Base-by-base conservation (phyloP, 495 filamentous ascomycete species). In the Penicillium subrubescens region DNA sequence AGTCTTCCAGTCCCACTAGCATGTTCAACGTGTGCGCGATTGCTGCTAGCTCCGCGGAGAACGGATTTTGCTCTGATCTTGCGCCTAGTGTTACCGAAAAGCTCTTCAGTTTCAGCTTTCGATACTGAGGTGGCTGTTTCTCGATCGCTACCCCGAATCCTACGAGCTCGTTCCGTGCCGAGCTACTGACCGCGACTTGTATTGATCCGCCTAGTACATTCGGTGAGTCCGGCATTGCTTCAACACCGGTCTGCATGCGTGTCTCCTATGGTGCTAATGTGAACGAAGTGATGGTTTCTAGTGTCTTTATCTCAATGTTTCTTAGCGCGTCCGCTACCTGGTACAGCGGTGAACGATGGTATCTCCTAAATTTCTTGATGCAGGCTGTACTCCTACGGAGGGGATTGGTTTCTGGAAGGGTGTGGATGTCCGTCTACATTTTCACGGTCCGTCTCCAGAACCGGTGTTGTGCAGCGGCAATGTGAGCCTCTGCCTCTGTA, bases 351-450 rank as follows among this genome's bases (percentile, higher is more conserved):
- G 59, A 66, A 3, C 64, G 64, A 19, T 66, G 63, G 23, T 65
- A 65, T 57, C 63, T 56, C n/a, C 63, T 62, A 54, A 62, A 62
- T 25, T 66, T 66, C 41, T 12, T 39, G 60, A 67, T 67, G 56
- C 17, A 55, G 0, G 1, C 65, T 57, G 60, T 67, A 39, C n/a
- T 50, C 21, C 62, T 68, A 52, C 64, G 67, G 29, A 72, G 67
- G 5, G 69, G 69, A 33, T 74, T 72, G 25, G 67, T 74, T 55
- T 62, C 64, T 29, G 59, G 64, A 2, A 66, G 59, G 11, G 64
- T 67, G 39, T 73, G 63, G 0, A 73, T 61, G 53, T 73, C 66
- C 21, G 61, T 65, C 65, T 58, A 71, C 33, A 71, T 62, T 59
- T 71, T 71, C 23, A 66, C 56, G n/a, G 66, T 63, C 41, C 59